Percentiles rank a stretch among this genome's conserved stretches.
These are phyloP conservation scores for Pseudonitzschia delicatissima DNA, from an alignment of 108 stramenopile genomes.

Conservation along the genomic window DNA sequence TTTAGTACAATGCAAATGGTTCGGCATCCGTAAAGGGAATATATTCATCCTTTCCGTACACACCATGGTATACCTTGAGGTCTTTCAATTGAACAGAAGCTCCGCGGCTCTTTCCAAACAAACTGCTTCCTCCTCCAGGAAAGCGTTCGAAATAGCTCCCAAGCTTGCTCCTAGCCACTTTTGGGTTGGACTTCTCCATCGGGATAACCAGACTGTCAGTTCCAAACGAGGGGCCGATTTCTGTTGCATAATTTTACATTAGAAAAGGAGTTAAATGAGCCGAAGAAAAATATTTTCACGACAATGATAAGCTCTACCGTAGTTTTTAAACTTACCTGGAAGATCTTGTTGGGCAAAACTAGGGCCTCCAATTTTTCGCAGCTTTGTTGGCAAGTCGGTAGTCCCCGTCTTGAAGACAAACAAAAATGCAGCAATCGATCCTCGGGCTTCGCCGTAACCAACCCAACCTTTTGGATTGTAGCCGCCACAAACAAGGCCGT, in stretches of 20 bases:
- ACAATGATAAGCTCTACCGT: too few relatives aligned
- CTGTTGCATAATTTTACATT: too few relatives aligned
- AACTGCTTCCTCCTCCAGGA: constrained; percentile 62
- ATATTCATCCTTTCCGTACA: constrained; percentile 70
- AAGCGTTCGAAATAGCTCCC: constrained; percentile 82
- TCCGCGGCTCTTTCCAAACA: constrained; percentile 67
- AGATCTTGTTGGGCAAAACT: constrained; percentile 52
- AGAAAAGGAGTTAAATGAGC: too few relatives aligned
- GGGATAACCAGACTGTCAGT: constrained; percentile 80
- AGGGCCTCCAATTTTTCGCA: constrained; percentile 80
- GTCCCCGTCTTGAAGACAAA: constrained; percentile 45
- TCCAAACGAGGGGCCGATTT: constrained; percentile 75
- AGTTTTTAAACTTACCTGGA: constrained; percentile 1
- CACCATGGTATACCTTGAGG: constrained; percentile 76
- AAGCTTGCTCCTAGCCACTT: constrained; percentile 69
- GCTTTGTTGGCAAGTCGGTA: constrained; percentile 49
- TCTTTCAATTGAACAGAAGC: constrained; percentile 59
- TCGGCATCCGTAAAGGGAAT: constrained; percentile 89
- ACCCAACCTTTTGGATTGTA: constrained; percentile 35
- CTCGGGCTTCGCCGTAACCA: constrained; percentile 65
- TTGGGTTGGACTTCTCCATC: constrained; percentile 45
- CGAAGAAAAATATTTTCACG: too few relatives aligned
- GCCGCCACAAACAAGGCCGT: constrained; percentile 59
- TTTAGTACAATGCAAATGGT: constrained; percentile 82
- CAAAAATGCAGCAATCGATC: constrained; percentile 82